Evolutionary conservation across 805 yeast species (phyloP), one percentile per base, ranked within the genome.

Genomic region (Kazachstania viticola): DNA sequence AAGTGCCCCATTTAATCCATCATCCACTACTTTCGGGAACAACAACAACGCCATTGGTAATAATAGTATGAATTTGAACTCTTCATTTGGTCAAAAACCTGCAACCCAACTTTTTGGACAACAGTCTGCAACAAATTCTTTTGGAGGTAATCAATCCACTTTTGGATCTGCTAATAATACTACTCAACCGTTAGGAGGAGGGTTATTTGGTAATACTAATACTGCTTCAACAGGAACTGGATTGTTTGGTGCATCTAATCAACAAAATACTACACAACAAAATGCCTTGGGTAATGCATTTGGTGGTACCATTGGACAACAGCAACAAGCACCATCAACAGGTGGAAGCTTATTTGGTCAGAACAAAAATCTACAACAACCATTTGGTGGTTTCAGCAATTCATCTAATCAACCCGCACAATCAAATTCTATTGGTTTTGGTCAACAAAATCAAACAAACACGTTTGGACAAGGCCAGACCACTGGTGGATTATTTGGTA

Each of bases 401-500:
- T 24, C 40, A 35, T 4, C 27, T 21, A 9, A 21, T n/a, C 21
- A 30, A 28, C 16, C 51, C n/a, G 37, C 40, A 17, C 36, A 26
- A 29, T 35, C 18, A 29, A 14, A 14, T 27, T 8, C 24, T 19
- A 6, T 29, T 16, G 16, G 27, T 16, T 32, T 33, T 36, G 66
- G 64, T 16, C 42, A 60, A 32, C 65, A 64, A 63, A 67, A 14
- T 49, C 46, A 36, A 44, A 56, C 46, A 40, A 39, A 13, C 14
- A 14, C 18, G 15, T 51, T 54, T 9, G 55, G 56, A 41, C 36
- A 16, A 22, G 6, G 17, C 18, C 51, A 27, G 45, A 40, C 30
- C 32, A 47, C 61, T 17, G 69, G 70, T 24, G 73, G 71, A 4
- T 36, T 65, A 18, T 66, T 67, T 44, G 71, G 71, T 9, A 45